Evolutionary conservation across 257 asterid species (phyloP), one percentile per base, ranked within the genome.

Genomic region (Coffea eugenioides): DNA sequence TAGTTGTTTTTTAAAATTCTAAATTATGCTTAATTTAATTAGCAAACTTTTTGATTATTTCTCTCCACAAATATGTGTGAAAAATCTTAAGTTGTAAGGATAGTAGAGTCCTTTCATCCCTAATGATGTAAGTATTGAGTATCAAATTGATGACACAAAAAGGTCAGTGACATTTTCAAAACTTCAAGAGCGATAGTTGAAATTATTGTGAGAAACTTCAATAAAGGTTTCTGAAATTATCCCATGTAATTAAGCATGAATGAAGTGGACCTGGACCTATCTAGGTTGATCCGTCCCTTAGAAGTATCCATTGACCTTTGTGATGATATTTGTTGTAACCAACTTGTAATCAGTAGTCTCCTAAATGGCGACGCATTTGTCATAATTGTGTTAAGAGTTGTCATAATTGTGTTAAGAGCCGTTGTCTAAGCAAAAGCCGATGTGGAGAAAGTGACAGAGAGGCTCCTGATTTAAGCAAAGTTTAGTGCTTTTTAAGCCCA

Each of bases 391-490:
- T 45, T 69, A 79, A 85, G 89, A 81, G 86, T 39, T 5, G 81
- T 78, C 69, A 85, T 88, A 77, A 88, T 90, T 79, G 79, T 54
- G 87, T 45, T 69, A 79, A 85, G 89, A 81, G 86, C 87, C 86
- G 81, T 80, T 87, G 87, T 86, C 81, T 87, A 88, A 88, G 91
- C 87, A 87, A 89, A 39, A 83, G 84, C 81, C 74, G 20, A 69
- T 69, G 48, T 45, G 56, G 76, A 34, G 65, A 71, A 71, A 79
- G 25, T 16, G 74, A 75, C 65, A 51, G 6, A 57, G 69, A 43
- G 87, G 43, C 79, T 81, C 87, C 85, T 52, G 66, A 79, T 81
- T 83, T 82, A 88, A 88, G 87, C 87, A 62, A 86, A 74, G 52
- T 57, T 74, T 61, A 76, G 46, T 12, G 57, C 69, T 46, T 75